Base-by-base conservation (phyloP, 2,329 filamentous ascomycete genomes). In the Sordariomycetes sp. region DNA sequence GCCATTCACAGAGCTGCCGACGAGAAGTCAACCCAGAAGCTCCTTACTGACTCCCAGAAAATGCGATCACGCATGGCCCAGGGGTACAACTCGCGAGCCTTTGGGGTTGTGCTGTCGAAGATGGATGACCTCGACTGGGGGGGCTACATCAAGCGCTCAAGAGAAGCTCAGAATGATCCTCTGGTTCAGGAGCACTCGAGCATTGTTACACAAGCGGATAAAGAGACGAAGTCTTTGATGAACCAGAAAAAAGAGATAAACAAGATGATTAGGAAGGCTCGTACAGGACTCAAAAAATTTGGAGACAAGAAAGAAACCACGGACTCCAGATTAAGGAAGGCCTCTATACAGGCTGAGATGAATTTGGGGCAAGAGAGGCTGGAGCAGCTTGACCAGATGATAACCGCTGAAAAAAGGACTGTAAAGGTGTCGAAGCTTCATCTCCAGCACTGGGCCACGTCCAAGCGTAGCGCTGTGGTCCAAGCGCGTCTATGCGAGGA, bases 21-120 rank as follows among this genome's bases (percentile, higher is more conserved):
- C 21, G 50, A 57, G 2, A 41, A 44, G 0, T 43, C 45, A 1
- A 41, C 38, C 0, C 34, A 43, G 0, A 11, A 25, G 0, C 38
- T 60, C 1, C 48, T 59, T 34, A 35, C 18, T 1, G 45, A 50
- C 0, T 48, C 52, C 4, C 46, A 54, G 1, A 44, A 52, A 12
- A 30, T 49, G 0, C 38, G 38, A 1, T 46, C 57, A 46, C 41
- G 37, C 8, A 38, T 59, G 5, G 37, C 51, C n/a, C 49, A 50
- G 0, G 50, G 46, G 5, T 36, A 50, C 1, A 40, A 51, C 9
- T 32, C 35, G 1, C 27, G 41, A 1, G 36, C 41, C 0, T 51
- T 53, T 2, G 48, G 49, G 9, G 39, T 55, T 0, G 43, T 55
- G 1, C 8, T 52, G 0, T 49, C 56, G 0, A 54, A 55, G 24